Base-by-base conservation (phyloP, 768 basidiomycete species). In the Lactarius trivialis region DNA sequence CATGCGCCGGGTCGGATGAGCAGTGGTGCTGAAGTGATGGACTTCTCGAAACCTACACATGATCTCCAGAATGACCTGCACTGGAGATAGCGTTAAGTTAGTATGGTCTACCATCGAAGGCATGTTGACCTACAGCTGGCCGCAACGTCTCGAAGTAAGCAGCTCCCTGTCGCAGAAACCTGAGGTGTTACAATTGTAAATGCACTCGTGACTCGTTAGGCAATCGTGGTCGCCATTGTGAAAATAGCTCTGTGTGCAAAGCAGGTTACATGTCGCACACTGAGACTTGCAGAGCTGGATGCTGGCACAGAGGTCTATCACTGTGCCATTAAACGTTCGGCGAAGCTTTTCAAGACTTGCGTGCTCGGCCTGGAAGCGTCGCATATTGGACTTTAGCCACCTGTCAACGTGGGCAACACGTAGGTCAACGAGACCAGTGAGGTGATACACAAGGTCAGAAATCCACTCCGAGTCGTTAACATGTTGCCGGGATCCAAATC, bases 21-120 rank as follows among this genome's bases (percentile, higher is more conserved):
- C 6, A n/a, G 9, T 8, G 26, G 28, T 48, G 3, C 6, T 2
- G 21, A 6, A 53, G 1, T 28, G 2, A 21, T 21, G 26, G 36
- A 7, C 7, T 43, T 14, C 21, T 14, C 8, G 4, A 24, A 30
- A 32, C 51, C 21, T 68, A 84, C 85, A 83, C 77, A 64, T 85
- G 84, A 19, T 72, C 73, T 24, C 81, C 82, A 17, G 76, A 69
- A 60, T 86, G 84, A 0, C 85, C 85, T 32, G 82, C 83, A 19
- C 84, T 85, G 60, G 36, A 14, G 34, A 36, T 2, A 28, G 3
- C 14, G 1, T 19, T 6, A 4, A 26, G 21, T 36, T 3, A 54
- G 62, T 28, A 8, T 15, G 34, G 32, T 7, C 12, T 7, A 57
- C 21, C 19, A 17, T 26, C 15, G 19, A 37, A 15, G n/a, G 59